Conservation (phyloP, 768 basidiomycete species). For the Lactarius sanguifluus region DNA sequence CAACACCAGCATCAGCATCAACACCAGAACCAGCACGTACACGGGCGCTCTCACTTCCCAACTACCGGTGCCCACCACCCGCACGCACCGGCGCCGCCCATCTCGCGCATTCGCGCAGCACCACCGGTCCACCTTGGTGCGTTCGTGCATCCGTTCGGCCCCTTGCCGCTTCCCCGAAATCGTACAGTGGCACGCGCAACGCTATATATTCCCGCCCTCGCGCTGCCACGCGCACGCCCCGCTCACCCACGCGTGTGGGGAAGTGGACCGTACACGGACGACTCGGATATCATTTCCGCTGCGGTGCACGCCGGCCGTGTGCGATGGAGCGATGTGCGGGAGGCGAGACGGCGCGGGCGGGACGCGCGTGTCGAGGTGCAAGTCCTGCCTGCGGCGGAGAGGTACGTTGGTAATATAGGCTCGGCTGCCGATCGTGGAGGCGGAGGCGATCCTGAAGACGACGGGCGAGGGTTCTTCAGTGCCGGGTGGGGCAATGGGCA, state of each 20-base stretch:
- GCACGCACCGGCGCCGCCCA: conserved; percentile 5
- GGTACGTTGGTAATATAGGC: conserved; percentile 47
- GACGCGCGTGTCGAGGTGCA: conserved; percentile 46
- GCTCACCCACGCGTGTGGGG: conserved; percentile 66
- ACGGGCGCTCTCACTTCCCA: conserved; percentile 21
- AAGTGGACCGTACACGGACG: conserved; percentile 68
- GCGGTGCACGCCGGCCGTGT: conserved; percentile 63
- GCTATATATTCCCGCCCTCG: conserved; percentile 57
- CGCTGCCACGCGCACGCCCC: conserved; percentile 57
- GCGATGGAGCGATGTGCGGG: conserved; percentile 43
- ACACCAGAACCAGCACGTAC: conserved; percentile 29
- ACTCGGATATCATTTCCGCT: conserved; percentile 68
- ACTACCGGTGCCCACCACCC: conserved; percentile 5
- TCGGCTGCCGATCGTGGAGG: conserved; percentile 25
- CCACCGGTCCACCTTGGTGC: conserved; percentile 48
- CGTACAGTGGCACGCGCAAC: conserved; percentile 40
- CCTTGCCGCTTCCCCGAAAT: conserved; percentile 50
- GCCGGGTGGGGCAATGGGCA: conserved; percentile 78
- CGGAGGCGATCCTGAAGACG: conserved; percentile 45
- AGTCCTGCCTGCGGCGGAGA: conserved; percentile 44
- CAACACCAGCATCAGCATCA: conserved; percentile 30
- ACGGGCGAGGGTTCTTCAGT: conserved; percentile 61
- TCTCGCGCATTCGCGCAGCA: conserved; percentile 24
- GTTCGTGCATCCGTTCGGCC: conserved; percentile 55
- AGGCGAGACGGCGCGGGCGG: conserved; percentile 40